Percentiles rank a stretch among this genome's conserved stretches.
Conservation (phyloP, 208 protist species). For the Porcisia deanei region DNA sequence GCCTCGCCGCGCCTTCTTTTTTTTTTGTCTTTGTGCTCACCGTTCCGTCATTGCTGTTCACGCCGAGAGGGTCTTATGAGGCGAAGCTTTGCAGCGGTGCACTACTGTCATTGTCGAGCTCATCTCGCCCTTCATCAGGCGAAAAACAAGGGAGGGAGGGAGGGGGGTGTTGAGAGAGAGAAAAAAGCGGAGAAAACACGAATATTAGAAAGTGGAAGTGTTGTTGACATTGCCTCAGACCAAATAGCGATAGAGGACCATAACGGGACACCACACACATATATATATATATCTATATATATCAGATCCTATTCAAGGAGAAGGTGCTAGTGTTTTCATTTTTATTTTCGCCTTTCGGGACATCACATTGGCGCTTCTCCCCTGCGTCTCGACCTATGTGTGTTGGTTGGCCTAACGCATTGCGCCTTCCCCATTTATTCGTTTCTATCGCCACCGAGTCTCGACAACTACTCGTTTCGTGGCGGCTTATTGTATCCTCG, state of each 20-base stretch:
- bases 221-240: background rate
- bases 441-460: background rate
- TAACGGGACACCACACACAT: background rate
- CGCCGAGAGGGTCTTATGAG: background rate
- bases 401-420: background rate
- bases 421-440: background rate
- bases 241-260: background rate
- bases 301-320: background rate
- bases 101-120: background rate
- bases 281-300: background rate
- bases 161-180: background rate
- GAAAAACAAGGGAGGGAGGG: background rate
- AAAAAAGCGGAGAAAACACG: background rate
- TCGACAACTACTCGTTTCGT: background rate
- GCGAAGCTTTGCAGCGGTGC: background rate
- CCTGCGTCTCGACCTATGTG: background rate
- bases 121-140: background rate
- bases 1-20: background rate
- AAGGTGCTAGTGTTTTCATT: background rate
- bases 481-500: background rate
- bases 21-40: background rate
- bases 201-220: background rate
- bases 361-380: background rate
- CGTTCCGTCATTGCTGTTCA: background rate
- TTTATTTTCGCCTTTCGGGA: background rate